These are phyloP conservation scores for Ailanthus altissimus DNA, from an alignment of 345 rosid species.

Conservation along the genomic window DNA sequence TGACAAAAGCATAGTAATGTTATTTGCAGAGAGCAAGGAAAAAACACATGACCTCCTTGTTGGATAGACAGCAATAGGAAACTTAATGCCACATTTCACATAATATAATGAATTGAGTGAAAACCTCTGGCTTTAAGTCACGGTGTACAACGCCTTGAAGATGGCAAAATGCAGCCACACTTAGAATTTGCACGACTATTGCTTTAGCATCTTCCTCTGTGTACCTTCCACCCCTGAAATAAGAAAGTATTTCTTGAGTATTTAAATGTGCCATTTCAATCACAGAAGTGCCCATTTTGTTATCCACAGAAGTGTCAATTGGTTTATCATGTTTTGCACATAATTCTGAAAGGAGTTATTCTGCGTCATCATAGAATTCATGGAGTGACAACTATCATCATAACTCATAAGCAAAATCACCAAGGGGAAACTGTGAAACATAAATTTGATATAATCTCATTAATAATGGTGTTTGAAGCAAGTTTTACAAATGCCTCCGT, in stretches of 20 bases:
- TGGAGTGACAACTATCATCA: neutral
- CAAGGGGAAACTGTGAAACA: neutral
- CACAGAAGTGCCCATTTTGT: neutral
- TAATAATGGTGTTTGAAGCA: neutral
- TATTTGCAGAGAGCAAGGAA: neutral
- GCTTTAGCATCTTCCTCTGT: slow-evolving; percentile 81
- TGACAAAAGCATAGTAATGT: slow-evolving; percentile 20
- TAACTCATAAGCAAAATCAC: neutral
- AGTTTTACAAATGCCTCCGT: neutral
- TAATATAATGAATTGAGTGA: slow-evolving; percentile 6
- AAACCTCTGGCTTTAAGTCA: slow-evolving; percentile 84
- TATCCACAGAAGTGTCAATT: neutral
- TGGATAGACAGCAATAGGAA: slow-evolving; percentile 1
- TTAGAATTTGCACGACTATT: slow-evolving; percentile 66
- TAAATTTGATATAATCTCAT: neutral
- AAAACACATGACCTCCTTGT: neutral
- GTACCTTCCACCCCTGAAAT: slow-evolving; percentile 72
- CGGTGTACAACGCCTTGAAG: slow-evolving; percentile 92
- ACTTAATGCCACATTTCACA: neutral
- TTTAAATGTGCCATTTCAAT: neutral
- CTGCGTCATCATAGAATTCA: neutral
- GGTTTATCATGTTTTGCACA: neutral
- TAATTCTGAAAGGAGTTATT: neutral
- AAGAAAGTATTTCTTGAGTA: slow-evolving; percentile 13
- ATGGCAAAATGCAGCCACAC: slow-evolving; percentile 84